Conservation (phyloP, 768 basidiomycete genomes). For the Tricholoma furcatifolium region DNA sequence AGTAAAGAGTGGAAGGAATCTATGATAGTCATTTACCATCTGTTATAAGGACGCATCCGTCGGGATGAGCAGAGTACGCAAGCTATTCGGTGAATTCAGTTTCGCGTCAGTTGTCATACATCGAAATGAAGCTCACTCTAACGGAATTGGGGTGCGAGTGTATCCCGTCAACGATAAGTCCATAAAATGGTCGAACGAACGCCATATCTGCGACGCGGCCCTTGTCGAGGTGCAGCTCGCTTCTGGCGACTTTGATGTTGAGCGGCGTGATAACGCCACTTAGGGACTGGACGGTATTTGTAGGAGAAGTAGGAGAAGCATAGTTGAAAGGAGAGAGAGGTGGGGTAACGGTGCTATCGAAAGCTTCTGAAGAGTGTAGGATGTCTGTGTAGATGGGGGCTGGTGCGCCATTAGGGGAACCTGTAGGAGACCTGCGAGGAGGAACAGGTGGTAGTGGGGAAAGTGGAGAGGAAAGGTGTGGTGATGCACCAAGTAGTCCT, state of each 20-base stretch:
- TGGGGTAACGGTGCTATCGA: constrained; percentile 57
- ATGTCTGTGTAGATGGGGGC: constrained; percentile 10
- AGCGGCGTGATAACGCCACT: constrained; percentile 20
- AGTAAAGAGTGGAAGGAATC: background rate
- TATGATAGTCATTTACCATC: constrained; percentile 56
- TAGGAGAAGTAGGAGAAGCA: constrained; percentile 12
- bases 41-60: constrained; percentile 86
- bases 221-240: constrained; percentile 44
- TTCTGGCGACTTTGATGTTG: constrained; percentile 24
- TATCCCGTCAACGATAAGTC: constrained; percentile 87
- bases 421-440: constrained; percentile 9
- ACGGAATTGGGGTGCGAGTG: constrained; percentile 92
- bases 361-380: constrained; percentile 51
- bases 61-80: constrained; percentile 80
- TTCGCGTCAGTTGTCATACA: background rate
- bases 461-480: constrained; percentile 47
- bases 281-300: constrained; percentile 13
- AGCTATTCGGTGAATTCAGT: constrained; percentile 41
- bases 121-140: constrained; percentile 48
- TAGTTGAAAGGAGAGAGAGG: constrained; percentile 44
- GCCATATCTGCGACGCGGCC: constrained; percentile 52
- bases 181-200: constrained; percentile 76
- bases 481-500: constrained; percentile 80
- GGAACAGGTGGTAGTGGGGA: constrained; percentile 26
- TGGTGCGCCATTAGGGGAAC: background rate